phyloP scores from a whole-genome alignment of 208 protist genomes.

The Borovskyia barvae region DNA sequence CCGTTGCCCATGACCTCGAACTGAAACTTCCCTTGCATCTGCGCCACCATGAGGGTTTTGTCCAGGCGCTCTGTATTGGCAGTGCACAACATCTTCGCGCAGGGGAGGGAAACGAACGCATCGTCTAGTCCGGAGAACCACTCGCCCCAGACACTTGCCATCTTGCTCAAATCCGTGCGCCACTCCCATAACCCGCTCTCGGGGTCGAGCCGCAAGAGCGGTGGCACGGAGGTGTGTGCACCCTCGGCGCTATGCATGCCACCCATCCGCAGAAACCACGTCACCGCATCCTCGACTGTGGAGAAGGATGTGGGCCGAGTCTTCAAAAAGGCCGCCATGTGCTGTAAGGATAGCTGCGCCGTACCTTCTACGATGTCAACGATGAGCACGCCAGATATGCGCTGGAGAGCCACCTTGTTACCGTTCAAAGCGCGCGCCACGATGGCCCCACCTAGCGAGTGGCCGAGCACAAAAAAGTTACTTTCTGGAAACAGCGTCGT shows the following conservation, averaged over 20 bases:
- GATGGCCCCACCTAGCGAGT: conserved; percentile 88
- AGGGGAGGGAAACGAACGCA: conserved; percentile 71
- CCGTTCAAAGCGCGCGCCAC: conserved; percentile 46
- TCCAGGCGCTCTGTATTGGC: conserved; percentile 88
- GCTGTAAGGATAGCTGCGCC: conserved; percentile 65
- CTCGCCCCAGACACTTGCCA: conserved; percentile 65
- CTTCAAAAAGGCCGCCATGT: conserved; percentile 83
- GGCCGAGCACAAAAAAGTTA: conserved; percentile 71
- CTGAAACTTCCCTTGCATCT: conserved; percentile 96
- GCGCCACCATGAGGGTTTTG: conserved; percentile 84
- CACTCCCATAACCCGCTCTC: conserved; percentile 48
- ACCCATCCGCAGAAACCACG: conserved; percentile 77
- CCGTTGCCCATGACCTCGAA: conserved; percentile 81
- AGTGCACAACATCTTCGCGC: conserved; percentile 87
- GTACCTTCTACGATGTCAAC: conserved; percentile 92
- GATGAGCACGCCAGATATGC: conserved; percentile 68
- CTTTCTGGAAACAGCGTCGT: conserved; percentile 36
- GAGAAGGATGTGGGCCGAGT: conserved; percentile 68
- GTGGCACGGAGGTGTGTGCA: conserved; percentile 70
- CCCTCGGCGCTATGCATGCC: conserved; percentile 67
- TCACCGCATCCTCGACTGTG: conserved; percentile 53
- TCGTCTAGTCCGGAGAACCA: conserved; percentile 90
- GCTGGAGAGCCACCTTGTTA: conserved; percentile 18
- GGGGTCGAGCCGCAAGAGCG: conserved; percentile 41
- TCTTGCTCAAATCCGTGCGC: conserved; percentile 69